Base-by-base conservation (phyloP, 192 early-diverging fungal species). In the Coemansia sp. region DNA sequence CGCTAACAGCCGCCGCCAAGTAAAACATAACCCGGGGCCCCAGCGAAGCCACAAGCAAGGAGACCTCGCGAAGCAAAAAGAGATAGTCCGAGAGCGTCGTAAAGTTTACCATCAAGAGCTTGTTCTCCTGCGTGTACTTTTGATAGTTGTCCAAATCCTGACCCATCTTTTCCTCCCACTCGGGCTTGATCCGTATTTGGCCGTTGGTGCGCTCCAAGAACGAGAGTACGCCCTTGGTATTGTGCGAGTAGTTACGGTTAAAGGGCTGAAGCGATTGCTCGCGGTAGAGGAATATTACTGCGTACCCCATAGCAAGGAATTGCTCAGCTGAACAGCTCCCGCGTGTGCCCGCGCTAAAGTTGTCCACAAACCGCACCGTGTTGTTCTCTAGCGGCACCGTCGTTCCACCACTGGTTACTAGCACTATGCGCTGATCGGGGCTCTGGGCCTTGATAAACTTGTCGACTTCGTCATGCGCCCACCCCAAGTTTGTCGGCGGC, bases 341-440 rank as follows among this genome's bases (percentile, higher is more conserved):
- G 50, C 97, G 90, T 11, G 92, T 98, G 13, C 97, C 97, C 5
- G 92, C 94, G 47, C 90, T 92, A 70, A 99, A 99, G 75, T 99
- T 99, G 83, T 99, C 97, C 59, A 99, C 89, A 79, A 99, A 99
- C 36, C 97, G 90, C 47, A 99, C 97, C 3, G 96, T 99, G 72
- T 97, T 88, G 64, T 89, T 89, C 69, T 99, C 95, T 12, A 98
- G 82, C 9, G 95, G 96, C 13, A 98, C 95, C 0, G 93, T 97
- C 6, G 97, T 99, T 38, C 97, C 97, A 34, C 96, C 97, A 64
- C 88, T 90, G 6, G 95, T 97, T 20, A 97, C 86, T 16, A 97
- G 87, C n/a, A 92, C 95, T n/a, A 96, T 84, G 20, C 86, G 83
- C 37, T 84, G 88, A 25, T 80, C 72, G 37, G 63, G 59, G 6